Evolutionary conservation across 495 filamentous ascomycete species (phyloP), one percentile per base, ranked within the genome.

Genomic region (Aspergillus bertholletiae): DNA sequence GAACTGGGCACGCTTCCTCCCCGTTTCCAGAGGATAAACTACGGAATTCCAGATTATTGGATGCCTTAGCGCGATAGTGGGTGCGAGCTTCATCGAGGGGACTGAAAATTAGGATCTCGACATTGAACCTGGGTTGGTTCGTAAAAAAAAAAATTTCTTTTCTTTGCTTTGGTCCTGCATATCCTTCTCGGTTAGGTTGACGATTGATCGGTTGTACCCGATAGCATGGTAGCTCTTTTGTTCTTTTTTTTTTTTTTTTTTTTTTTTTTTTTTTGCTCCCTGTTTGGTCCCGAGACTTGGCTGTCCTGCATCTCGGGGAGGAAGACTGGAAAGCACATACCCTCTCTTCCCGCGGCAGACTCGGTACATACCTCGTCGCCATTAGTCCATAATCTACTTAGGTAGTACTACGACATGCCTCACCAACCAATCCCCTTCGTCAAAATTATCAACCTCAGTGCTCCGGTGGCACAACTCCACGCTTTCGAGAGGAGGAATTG

Each of bases 151-250:
- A 26, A 9, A 17, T 21, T 51, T 0, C 21, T 24, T 21, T 17
- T 12, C n/a, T 24, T 37, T 41, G n/a, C n/a, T n/a, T n/a, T n/a
- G n/a, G n/a, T 22, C 20, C 35, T 55, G 35, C 20, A 49, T 15
- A 22, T 37, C 30, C 22, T 0, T 55, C 46, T 43, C 52, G 40
- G 52, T 45, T 48, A 54, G 20, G 51, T 34, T 21, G 51, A 6
- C 24, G 37, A 55, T 55, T 39, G 37, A 55, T 55, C 53, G 53
- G 53, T 43, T 49, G 34, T 49, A 55, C 45, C 53, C 53, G 46
- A 49, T 46, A 37, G 17, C 37, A 41, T 55, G 53, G 53, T 48
- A 55, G 34, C 6, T 30, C 41, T 48, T 48, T 20, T 27, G 21
- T 46, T 49, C 8, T 35, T 45, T 28, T 28, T 28, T 28, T 8